Percentiles rank a stretch among this genome's conserved stretches.
Conservation (phyloP, 345 rosid species). For the Bruguiera parviflora region DNA sequence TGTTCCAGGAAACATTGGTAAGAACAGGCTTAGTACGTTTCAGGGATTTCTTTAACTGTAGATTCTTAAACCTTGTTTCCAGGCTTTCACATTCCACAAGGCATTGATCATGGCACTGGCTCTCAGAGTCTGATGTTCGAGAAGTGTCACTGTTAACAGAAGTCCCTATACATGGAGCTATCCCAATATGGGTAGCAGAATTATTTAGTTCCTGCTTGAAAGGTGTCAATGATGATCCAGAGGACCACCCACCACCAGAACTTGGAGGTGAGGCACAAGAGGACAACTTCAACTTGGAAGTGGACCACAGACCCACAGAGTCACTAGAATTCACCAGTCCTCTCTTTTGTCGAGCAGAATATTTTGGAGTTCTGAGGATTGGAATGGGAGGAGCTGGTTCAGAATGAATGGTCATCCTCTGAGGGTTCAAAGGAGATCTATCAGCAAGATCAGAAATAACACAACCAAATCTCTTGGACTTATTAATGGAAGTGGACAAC, state of each 20-base stretch:
- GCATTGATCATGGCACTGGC: not conserved
- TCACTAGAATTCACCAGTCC: constrained; percentile 16
- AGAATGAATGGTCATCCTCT: constrained; percentile 21
- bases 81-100: constrained; percentile 8
- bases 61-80: constrained; percentile 9
- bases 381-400: constrained; percentile 16
- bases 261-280: constrained; percentile 21
- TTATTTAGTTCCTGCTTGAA: constrained; percentile 11
- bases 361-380: constrained; percentile 21
- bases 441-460: constrained; percentile 6
- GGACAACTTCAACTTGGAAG: constrained; percentile 20
- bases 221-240: constrained; percentile 18
- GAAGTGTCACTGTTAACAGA: constrained; percentile 10
- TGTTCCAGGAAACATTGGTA: constrained; percentile 10
- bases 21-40: constrained; percentile 7
- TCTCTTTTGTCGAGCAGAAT: constrained; percentile 10
- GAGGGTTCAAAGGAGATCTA: constrained; percentile 23
- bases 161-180: constrained; percentile 7
- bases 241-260: constrained; percentile 22
- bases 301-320: constrained; percentile 12
- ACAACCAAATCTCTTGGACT: constrained; percentile 3
- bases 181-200: not conserved
- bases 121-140: constrained; percentile 13
- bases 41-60: constrained; percentile 1
- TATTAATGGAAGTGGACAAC: constrained; percentile 3